Percentiles rank a stretch among this genome's conserved stretches.
These are phyloP conservation scores for Ogataea kodamae DNA, from an alignment of 805 yeast genomes.

Conservation along the genomic window DNA sequence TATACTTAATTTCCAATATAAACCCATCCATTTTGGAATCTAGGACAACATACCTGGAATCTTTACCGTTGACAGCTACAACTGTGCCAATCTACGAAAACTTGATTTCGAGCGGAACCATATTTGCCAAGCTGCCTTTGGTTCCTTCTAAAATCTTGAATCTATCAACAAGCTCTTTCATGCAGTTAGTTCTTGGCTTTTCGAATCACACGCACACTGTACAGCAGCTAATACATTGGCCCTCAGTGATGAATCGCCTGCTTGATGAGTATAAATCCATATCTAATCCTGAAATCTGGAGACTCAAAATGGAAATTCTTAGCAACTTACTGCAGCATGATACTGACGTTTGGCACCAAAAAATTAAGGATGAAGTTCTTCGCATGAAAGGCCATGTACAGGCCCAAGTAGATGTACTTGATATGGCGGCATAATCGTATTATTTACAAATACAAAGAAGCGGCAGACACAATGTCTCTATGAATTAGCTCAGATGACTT, in stretches of 20 bases:
- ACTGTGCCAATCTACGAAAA: slow-evolving; percentile 27
- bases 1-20: slow-evolving; percentile 25
- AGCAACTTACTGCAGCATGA: slow-evolving; percentile 15
- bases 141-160: slow-evolving; percentile 18
- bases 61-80: slow-evolving; percentile 23
- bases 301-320: slow-evolving; percentile 16
- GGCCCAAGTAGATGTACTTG: slow-evolving; percentile 23
- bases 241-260: slow-evolving; percentile 27
- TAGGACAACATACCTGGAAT: slow-evolving; percentile 15
- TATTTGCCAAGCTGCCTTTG: slow-evolving; percentile 21
- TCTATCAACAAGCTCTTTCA: slow-evolving; percentile 25
- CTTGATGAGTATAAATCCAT: slow-evolving; percentile 24
- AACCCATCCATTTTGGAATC: slow-evolving; percentile 24
- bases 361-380: slow-evolving; percentile 14
- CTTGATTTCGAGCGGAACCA: slow-evolving; percentile 17
- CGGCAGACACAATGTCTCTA: slow-evolving; percentile 95
- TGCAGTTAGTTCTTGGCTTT: slow-evolving; percentile 25
- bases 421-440: slow-evolving; percentile 14
- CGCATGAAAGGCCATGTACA: slow-evolving; percentile 24
- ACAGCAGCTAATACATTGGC: slow-evolving; percentile 28
- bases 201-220: slow-evolving; percentile 22
- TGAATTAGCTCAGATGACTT: slow-evolving; percentile 80
- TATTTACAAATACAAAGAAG: slow-evolving; percentile 70
- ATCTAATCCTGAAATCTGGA: slow-evolving; percentile 23
- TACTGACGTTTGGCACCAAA: slow-evolving; percentile 21